Base-by-base conservation (phyloP, 768 basidiomycete genomes). In the Suillus paluster region DNA sequence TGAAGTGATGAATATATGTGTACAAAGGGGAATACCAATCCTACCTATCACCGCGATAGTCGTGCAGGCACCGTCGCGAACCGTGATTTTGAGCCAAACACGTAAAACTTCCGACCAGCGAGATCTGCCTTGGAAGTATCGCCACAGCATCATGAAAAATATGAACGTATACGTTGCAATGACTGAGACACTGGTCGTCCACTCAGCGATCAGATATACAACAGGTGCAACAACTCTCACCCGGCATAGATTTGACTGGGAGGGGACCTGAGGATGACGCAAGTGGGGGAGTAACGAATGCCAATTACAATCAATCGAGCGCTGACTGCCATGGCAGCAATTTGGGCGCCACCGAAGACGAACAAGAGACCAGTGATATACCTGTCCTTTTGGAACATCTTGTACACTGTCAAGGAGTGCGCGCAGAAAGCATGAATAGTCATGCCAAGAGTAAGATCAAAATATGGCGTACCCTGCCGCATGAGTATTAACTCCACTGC, bases 101-200 rank as follows among this genome's bases (percentile, higher is more conserved):
- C 9, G 53, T 4, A 15, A 17, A 57, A 8, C 19, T 52, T 57
- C 48, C 5, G 52, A 23, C 27, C 58, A 14, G 25, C 9, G 0
- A 3, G 49, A 4, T n/a, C 11, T 14, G 17, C 14, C 53, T 14
- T 48, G 42, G 1, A 69, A 9, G 44, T 56, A 72, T 38, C 63
- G 62, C 66, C 61, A 71, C 30, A 67, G 62, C 1, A 68, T 63
- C 66, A 72, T 60, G 55, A 67, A 63, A 21, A 65, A 59, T 42
- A 73, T 49, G 1, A 63, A 1, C 3, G 62, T 0, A 33, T 63
- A 63, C 6, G 58, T 67, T 4, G 62, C 62, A 63, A 73, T 62
- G 6, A 66, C 73, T 36, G 69, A 67, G 7, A 57, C 53, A 10
- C 70, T 64, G 23, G 12, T 67, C 38, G 19, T 19, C 6, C 4